Conservation (phyloP, 257 asterid genomes). For the Scutellaria barbata region DNA sequence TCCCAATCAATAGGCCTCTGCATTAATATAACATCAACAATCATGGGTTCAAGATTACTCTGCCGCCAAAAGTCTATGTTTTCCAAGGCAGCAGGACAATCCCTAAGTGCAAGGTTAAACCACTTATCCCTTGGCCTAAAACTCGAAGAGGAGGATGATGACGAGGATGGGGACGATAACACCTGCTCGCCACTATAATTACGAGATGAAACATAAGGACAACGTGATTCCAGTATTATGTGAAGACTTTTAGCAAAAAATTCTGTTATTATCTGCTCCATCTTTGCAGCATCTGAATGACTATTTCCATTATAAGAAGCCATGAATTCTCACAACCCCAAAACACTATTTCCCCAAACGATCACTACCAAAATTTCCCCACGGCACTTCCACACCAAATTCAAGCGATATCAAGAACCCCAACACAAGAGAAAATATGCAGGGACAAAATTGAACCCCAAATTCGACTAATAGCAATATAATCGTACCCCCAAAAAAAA, state of each 20-base stretch:
- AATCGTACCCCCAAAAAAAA: neutral
- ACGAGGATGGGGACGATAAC: conserved; percentile 67
- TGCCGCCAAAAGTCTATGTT: conserved; percentile 89
- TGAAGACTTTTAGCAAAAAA: conserved; percentile 88
- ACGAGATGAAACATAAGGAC: conserved; percentile 82
- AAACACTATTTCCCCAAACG: conserved; percentile 24
- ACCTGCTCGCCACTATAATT: conserved; percentile 81
- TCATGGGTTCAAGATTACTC: conserved; percentile 81
- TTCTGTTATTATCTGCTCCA: conserved; percentile 90
- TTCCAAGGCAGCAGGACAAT: conserved; percentile 86
- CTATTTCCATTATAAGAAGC: conserved; percentile 63
- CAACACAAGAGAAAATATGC: conserved; percentile 14
- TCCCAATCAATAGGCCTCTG: conserved; percentile 63
- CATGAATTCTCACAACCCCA: conserved; percentile 45
- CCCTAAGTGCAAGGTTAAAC: conserved; percentile 82
- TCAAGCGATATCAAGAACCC: conserved; percentile 33
- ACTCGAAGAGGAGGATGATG: conserved; percentile 70
- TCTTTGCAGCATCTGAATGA: conserved; percentile 75
- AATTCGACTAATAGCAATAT: conserved; percentile 12
- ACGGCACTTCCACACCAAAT: conserved; percentile 6
- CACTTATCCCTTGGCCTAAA: conserved; percentile 84
- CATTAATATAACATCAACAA: conserved; percentile 73
- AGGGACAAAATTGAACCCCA: conserved; percentile 25
- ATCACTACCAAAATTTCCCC: neutral
- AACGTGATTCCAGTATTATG: conserved; percentile 85